These are phyloP conservation scores for Pseudocercospora fijiensis DNA, from an alignment of 2,329 filamentous ascomycete genomes.

Conservation along the genomic window DNA sequence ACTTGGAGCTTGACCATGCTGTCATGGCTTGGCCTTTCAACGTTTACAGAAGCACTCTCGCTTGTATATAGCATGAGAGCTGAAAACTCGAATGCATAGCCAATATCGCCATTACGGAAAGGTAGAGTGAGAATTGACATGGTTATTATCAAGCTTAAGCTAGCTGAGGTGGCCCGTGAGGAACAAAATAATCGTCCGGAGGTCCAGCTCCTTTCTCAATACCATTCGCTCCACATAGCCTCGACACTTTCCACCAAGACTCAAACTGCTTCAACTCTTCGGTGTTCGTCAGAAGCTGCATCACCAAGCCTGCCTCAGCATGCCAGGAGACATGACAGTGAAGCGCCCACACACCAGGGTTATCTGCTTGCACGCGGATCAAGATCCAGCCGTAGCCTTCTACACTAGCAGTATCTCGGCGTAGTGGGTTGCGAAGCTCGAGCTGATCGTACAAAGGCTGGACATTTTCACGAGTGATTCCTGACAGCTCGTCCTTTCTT, in stretches of 20 bases:
- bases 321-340: conserved; percentile 63
- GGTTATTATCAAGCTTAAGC: conserved; percentile 18
- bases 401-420: conserved; percentile 55
- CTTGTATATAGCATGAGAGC: neutral
- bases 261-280: conserved; percentile 43
- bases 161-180: neutral
- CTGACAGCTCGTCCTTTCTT: conserved; percentile 25
- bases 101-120: neutral
- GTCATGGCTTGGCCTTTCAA: neutral
- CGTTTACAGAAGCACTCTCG: neutral
- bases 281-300: conserved; percentile 57
- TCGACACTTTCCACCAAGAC: neutral
- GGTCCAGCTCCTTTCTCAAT: neutral
- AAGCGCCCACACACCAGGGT: conserved; percentile 59
- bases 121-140: neutral
- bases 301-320: conserved; percentile 57
- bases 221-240: neutral
- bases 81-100: neutral
- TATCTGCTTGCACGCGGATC: conserved; percentile 58
- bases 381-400: conserved; percentile 57
- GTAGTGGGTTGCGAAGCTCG: conserved; percentile 45
- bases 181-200: neutral
- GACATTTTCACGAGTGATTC: conserved; percentile 31
- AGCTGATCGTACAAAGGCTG: conserved; percentile 38
- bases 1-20: neutral